Conservation (phyloP, 148 eudicot species). For the Spergularia marina region DNA sequence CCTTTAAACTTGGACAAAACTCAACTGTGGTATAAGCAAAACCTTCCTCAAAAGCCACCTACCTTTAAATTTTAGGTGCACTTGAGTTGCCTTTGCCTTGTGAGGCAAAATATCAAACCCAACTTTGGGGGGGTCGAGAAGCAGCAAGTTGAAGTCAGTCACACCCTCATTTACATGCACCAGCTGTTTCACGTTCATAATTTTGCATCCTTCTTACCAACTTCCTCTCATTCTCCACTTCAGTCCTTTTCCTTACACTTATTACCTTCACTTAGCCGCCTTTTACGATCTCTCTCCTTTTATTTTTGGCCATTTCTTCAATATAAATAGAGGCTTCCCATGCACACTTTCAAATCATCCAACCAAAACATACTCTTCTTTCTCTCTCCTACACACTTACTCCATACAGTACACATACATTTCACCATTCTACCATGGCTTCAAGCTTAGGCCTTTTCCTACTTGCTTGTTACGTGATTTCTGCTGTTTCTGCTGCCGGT, state of each 20-base stretch:
- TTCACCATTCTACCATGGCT: not conserved
- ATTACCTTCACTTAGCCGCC: slow-evolving; percentile 27
- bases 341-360: slow-evolving; percentile 10
- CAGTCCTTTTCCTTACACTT: not conserved
- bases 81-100: too few relatives aligned
- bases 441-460: slow-evolving; percentile 1
- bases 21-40: not conserved
- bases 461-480: slow-evolving; percentile 11
- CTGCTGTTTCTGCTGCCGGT: slow-evolving; percentile 7
- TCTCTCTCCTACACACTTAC: not conserved
- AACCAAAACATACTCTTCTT: not conserved
- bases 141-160: not conserved
- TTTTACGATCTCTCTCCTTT: slow-evolving; percentile 10
- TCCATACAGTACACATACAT: not conserved
- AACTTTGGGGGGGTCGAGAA: not conserved
- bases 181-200: slow-evolving; percentile 25
- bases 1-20: too few relatives aligned
- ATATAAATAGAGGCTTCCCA: slow-evolving; percentile 20
- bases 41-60: slow-evolving; percentile 5
- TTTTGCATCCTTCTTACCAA: slow-evolving; percentile 2
- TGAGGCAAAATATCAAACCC: not conserved
- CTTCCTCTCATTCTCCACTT: not conserved
- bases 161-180: not conserved
- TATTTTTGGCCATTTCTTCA: not conserved
- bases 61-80: not conserved